Conservation (phyloP, 495 filamentous ascomycete species). For the Aspergillus kassunensis region DNA sequence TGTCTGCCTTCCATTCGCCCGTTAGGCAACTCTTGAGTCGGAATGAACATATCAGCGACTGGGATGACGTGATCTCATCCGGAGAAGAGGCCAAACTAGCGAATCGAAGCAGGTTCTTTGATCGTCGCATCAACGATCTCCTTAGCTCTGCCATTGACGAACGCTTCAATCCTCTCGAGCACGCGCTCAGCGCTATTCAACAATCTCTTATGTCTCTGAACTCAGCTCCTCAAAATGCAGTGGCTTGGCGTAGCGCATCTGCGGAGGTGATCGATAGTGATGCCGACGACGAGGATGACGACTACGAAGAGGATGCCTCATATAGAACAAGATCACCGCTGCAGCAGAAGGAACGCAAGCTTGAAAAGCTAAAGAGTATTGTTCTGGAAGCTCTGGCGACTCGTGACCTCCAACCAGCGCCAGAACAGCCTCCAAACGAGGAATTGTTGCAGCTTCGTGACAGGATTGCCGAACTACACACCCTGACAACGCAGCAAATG, state of each 20-base stretch:
- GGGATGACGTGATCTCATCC: conserved; percentile 82
- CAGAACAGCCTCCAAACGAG: conserved; percentile 37
- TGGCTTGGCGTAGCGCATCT: conserved; percentile 53
- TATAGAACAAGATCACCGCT: conserved; percentile 54
- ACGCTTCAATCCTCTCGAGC: conserved; percentile 73
- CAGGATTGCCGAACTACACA: conserved; percentile 56
- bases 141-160: conserved; percentile 75
- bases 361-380: conserved; percentile 77
- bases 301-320: conserved; percentile 43
- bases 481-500: conserved; percentile 35
- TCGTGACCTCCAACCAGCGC: conserved; percentile 37
- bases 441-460: conserved; percentile 48
- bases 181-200: conserved; percentile 70
- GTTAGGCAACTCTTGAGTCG: conserved; percentile 64
- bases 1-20: conserved; percentile 46
- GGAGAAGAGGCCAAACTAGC: conserved; percentile 77
- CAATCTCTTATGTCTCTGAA: conserved; percentile 54
- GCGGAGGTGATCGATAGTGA: conserved; percentile 72
- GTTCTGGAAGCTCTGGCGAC: conserved; percentile 74
- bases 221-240: conserved; percentile 32
- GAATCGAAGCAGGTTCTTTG: conserved; percentile 73
- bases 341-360: conserved; percentile 66
- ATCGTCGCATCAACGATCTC: conserved; percentile 79
- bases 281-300: conserved; percentile 92
- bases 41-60: conserved; percentile 74